phyloP scores from a whole-genome alignment of 2,329 filamentous ascomycete genomes.

The Fusarium protoensiforme region DNA sequence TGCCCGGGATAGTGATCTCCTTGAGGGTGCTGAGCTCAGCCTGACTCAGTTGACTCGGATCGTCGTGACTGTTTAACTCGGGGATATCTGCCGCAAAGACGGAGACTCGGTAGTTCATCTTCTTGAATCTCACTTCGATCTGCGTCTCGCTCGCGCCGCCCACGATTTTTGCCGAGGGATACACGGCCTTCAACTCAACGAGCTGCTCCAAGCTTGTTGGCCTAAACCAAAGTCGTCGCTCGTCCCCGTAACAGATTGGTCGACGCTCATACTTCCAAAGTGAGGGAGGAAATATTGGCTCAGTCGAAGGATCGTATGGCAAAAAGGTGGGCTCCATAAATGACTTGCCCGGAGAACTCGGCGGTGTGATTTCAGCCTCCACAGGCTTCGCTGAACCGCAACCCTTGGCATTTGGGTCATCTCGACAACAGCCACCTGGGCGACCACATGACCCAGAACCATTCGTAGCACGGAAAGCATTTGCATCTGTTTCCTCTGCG shows the following conservation, averaged over 20 bases:
- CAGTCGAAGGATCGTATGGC: slow-evolving; percentile 75
- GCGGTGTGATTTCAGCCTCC: neutral
- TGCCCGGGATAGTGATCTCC: slow-evolving; percentile 8
- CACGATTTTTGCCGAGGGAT: slow-evolving; percentile 86
- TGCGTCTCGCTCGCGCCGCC: slow-evolving; percentile 92
- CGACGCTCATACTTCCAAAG: slow-evolving; percentile 81
- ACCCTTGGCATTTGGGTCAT: neutral
- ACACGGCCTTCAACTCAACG: slow-evolving; percentile 59
- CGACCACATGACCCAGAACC: slow-evolving; percentile 6
- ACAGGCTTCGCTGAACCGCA: neutral
- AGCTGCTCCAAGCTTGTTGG: slow-evolving; percentile 80
- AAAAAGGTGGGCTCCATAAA: neutral
- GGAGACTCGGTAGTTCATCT: slow-evolving; percentile 82
- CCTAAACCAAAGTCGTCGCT: slow-evolving; percentile 87
- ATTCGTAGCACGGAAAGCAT: neutral
- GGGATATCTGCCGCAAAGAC: slow-evolving; percentile 89
- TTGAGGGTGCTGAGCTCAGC: neutral
- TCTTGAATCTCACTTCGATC: slow-evolving; percentile 96
- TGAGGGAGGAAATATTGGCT: slow-evolving; percentile 87
- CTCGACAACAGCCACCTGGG: slow-evolving; percentile 13
- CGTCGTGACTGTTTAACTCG: slow-evolving; percentile 62
- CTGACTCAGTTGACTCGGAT: neutral
- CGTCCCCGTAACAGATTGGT: slow-evolving; percentile 85
- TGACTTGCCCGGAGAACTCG: neutral
- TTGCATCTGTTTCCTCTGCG: neutral